A percentile compares a stretch with the other conserved stretches of the same genome.
Conservation (phyloP, 768 basidiomycete species). For the Tulasnella sp. region DNA sequence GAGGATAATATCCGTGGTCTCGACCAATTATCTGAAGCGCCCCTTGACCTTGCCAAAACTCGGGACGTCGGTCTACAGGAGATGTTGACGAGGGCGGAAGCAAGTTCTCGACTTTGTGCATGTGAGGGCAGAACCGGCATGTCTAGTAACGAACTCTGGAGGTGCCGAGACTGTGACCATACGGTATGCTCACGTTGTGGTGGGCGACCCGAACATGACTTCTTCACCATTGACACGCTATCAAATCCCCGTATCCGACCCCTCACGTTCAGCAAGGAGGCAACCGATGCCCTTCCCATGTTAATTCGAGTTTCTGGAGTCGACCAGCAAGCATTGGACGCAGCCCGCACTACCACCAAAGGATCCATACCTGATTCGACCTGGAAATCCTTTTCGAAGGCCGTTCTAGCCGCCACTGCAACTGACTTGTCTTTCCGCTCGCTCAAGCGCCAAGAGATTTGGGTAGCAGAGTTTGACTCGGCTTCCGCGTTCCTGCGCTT, state of each 20-base stretch:
- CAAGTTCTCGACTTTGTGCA: conserved; percentile 68
- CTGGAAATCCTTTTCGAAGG: conserved; percentile 59
- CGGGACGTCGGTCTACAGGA: conserved; percentile 36
- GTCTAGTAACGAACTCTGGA: conserved; percentile 49
- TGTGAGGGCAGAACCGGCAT: conserved; percentile 82
- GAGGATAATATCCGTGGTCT: conserved; percentile 58
- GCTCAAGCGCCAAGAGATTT: conserved; percentile 76
- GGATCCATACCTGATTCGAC: conserved; percentile 39
- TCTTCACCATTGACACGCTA: conserved; percentile 39
- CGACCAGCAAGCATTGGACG: conserved; percentile 38
- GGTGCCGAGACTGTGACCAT: conserved; percentile 63
- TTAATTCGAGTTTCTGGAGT: conserved; percentile 43
- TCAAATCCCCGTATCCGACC: conserved; percentile 54
- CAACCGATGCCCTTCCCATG: conserved; percentile 82
- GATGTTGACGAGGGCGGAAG: conserved; percentile 50
- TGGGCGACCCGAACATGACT: conserved; percentile 82
- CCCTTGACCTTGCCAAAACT: conserved; percentile 55
- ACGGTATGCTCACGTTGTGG: conserved; percentile 78
- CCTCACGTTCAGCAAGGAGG: conserved; percentile 54
- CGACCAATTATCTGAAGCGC: conserved; percentile 46
- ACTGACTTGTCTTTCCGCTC: conserved; percentile 71
- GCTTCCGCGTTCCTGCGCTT: conserved; percentile 60
- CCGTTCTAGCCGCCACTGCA: conserved; percentile 46
- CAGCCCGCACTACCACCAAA: conserved; percentile 29
- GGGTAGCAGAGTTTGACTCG: conserved; percentile 71